phyloP scores from a whole-genome alignment of 106 monocot genomes.

The Acanthochlamys bracteata region DNA sequence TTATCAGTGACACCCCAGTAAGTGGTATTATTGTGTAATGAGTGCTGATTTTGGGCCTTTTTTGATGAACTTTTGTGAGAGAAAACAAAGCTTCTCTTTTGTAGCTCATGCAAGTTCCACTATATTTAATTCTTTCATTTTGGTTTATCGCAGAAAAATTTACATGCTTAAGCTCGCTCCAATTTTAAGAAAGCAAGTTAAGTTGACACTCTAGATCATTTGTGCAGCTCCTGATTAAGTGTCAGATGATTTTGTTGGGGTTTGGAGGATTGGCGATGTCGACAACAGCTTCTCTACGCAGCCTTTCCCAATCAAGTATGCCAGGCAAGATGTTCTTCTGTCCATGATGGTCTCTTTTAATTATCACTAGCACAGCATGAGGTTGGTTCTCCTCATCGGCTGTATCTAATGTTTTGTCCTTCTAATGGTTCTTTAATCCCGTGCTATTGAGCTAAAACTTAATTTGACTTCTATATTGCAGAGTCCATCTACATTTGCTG shows the following conservation, averaged over 20 bases:
- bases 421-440: background rate
- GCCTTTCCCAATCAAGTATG: conserved; percentile 92
- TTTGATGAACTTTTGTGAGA: too few relatives aligned
- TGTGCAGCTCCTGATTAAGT: conserved; percentile 76
- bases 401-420: background rate
- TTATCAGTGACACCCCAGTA: too few relatives aligned
- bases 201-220: conserved; percentile 48
- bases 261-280: conserved; percentile 86
- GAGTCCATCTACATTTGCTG: conserved; percentile 66
- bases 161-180: background rate
- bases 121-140: too few relatives aligned
- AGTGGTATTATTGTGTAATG: too few relatives aligned
- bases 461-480: conserved; percentile 13
- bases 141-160: background rate
- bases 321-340: conserved; percentile 86
- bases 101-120: too few relatives aligned
- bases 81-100: too few relatives aligned
- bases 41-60: too few relatives aligned
- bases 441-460: background rate
- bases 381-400: conserved; percentile 26
- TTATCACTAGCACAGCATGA: conserved; percentile 51
- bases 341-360: conserved; percentile 95
- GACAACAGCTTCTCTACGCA: conserved; percentile 95
- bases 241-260: conserved; percentile 53
- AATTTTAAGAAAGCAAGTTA: background rate